Percentiles rank a stretch among this genome's conserved stretches.
These are phyloP conservation scores for Daldinia childiae DNA, from an alignment of 495 filamentous ascomycete genomes.

Conservation along the genomic window DNA sequence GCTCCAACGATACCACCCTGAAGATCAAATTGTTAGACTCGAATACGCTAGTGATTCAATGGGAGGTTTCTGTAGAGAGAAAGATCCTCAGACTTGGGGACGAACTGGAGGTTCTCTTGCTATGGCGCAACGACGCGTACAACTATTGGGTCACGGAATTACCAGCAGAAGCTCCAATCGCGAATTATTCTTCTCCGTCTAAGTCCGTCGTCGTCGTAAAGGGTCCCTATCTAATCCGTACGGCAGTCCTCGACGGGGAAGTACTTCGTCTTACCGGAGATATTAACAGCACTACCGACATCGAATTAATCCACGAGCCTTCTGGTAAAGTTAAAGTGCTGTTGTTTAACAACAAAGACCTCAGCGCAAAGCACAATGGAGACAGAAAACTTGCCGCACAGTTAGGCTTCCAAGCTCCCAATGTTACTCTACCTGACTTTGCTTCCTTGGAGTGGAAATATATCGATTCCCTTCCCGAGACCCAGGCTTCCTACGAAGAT, in stretches of 20 bases:
- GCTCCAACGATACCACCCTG: slow-evolving; percentile 52
- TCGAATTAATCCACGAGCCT: background rate
- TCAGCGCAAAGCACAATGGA: background rate
- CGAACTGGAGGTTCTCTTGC: slow-evolving; percentile 54
- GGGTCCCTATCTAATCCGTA: background rate
- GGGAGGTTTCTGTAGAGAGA: slow-evolving; percentile 22
- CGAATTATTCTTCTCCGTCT: background rate
- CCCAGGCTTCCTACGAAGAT: slow-evolving; percentile 73
- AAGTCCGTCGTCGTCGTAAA: background rate
- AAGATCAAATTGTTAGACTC: slow-evolving; percentile 58
- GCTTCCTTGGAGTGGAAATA: slow-evolving; percentile 70
- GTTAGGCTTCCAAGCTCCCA: slow-evolving; percentile 58
- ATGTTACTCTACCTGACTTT: slow-evolving; percentile 64
- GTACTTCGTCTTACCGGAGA: background rate
- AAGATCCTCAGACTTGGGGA: slow-evolving; percentile 58
- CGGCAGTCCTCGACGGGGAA: background rate
- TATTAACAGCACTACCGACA: background rate
- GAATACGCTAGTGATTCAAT: slow-evolving; percentile 44
- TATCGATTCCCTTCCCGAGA: slow-evolving; percentile 75
- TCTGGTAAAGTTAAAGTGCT: background rate
- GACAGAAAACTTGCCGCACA: background rate
- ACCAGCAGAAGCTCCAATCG: slow-evolving; percentile 27
- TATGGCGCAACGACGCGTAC: slow-evolving; percentile 72
- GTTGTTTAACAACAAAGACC: background rate
- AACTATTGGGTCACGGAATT: slow-evolving; percentile 76